Conservation (phyloP, 441 rosid species). For the Sinapis alba region DNA sequence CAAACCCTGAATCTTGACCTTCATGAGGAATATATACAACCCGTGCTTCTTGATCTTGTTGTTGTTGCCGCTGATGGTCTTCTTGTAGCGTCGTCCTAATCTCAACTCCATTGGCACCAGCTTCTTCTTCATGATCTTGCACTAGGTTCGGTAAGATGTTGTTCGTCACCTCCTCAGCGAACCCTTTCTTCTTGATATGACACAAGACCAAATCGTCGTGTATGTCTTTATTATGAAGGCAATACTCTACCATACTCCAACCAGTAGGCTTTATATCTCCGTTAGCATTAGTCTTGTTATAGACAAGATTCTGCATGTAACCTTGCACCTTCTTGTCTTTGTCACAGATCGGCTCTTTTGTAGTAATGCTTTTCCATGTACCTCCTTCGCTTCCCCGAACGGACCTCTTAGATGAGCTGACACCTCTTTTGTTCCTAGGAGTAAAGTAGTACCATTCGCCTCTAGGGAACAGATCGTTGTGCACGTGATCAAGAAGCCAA, state of each 20-base stretch:
- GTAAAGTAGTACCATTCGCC: constrained; percentile 12
- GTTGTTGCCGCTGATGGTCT: background rate
- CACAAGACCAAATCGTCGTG: constrained; percentile 1
- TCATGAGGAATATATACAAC: background rate
- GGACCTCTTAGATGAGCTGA: background rate
- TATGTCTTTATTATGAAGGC: background rate
- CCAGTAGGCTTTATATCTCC: background rate
- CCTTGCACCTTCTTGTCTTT: background rate
- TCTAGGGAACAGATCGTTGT: background rate
- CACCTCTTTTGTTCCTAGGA: background rate
- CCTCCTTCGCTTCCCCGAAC: constrained; percentile 23
- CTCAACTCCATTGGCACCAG: background rate
- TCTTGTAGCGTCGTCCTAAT: background rate
- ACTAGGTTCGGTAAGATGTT: background rate
- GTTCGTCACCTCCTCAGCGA: background rate
- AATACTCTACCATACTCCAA: constrained; percentile 13
- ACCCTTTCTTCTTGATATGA: background rate
- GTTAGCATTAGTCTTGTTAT: background rate
- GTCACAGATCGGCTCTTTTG: background rate
- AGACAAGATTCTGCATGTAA: background rate
- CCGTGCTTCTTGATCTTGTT: background rate
- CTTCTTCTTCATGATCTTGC: background rate
- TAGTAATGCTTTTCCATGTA: background rate
- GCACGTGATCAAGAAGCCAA: constrained; percentile 22
- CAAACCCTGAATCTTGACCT: background rate